Conservation (phyloP, 805 yeast species). For the Barnettozyma salicaria region DNA sequence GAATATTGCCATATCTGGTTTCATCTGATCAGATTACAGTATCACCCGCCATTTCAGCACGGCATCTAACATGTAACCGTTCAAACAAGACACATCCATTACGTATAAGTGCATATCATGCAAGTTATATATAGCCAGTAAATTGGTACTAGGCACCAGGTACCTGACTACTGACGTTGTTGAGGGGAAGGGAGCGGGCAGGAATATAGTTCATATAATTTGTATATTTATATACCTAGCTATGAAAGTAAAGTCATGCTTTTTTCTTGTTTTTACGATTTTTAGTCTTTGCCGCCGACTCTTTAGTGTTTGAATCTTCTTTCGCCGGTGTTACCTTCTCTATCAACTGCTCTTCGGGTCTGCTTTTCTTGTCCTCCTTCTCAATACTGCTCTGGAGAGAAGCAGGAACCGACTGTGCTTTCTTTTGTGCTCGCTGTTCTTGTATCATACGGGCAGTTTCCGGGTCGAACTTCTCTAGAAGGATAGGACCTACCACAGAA, state of each 20-base stretch:
- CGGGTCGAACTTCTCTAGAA: slow-evolving; percentile 37
- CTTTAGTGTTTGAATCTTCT: not conserved
- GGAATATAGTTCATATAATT: not conserved
- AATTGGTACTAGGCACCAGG: too few relatives aligned
- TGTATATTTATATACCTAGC: too few relatives aligned
- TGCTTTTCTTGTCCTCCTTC: slow-evolving; percentile 1
- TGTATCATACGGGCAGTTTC: slow-evolving; percentile 32
- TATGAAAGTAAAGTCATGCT: not conserved
- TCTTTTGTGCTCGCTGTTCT: slow-evolving; percentile 21
- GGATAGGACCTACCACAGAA: slow-evolving; percentile 27
- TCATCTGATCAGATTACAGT: too few relatives aligned
- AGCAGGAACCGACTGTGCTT: slow-evolving; percentile 1
- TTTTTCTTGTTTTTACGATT: slow-evolving; percentile 8
- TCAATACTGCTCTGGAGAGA: slow-evolving; percentile 5
- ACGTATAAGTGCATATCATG: too few relatives aligned
- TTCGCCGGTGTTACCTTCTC: slow-evolving; percentile 1
- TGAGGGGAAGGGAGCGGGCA: too few relatives aligned
- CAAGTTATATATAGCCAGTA: too few relatives aligned
- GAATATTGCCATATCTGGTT: slow-evolving; percentile 4
- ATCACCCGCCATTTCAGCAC: too few relatives aligned
- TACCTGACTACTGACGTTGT: too few relatives aligned
- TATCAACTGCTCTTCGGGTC: not conserved
- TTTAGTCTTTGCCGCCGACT: not conserved
- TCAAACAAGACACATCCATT: too few relatives aligned
- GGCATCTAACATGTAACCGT: too few relatives aligned